Base-by-base conservation (phyloP, 2,329 filamentous ascomycete genomes). In the Beauveria scarabaeidicola region DNA sequence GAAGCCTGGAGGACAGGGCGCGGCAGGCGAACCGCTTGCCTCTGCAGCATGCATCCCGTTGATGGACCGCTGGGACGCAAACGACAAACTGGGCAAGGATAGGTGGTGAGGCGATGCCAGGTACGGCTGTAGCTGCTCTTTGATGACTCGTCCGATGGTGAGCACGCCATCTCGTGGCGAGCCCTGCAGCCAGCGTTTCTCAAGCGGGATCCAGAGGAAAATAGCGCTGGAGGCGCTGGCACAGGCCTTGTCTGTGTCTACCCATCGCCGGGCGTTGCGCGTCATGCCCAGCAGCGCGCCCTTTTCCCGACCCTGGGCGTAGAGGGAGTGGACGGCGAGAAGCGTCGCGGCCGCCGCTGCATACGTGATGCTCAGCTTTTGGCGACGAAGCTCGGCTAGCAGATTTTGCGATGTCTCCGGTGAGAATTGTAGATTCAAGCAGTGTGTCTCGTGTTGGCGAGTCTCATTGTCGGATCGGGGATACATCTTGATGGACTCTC, bases 231-330 rank as follows among this genome's bases (percentile, higher is more conserved):
- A 56, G 4, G 41, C 53, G 53, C 53, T 56, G 1, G 53, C 40
- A 23, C 27, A 46, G 11, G n/a, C 10, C 1, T 5, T n/a, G 4
- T 36, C 53, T 5, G 53, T 56, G n/a, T 36, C 53, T 6, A 56
- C 53, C 53, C 53, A 47, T 9, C 53, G 53, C 11, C 53, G 43
- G 11, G 43, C 53, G 41, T 56, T 56, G 25, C 53, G 53, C 27
- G 53, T 56, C 53, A 56, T 56, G 27, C 53, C 41, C 15, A 56
- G 23, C 29, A 56, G 43, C 7, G 41, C 53, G n/a, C 41, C 53
- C 17, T n/a, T 47, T 9, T 56, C 43, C 8, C 17, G 21, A 7
- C 53, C 43, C 11, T 29, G 43, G 11, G 27, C 27, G 29, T 56
- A 56, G 1, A 25, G 23, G n/a, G 25, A 7, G 10, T n/a, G 8